Evolutionary conservation across 257 asterid species (phyloP).

Genomic region (Primulina huaijiensis): DNA sequence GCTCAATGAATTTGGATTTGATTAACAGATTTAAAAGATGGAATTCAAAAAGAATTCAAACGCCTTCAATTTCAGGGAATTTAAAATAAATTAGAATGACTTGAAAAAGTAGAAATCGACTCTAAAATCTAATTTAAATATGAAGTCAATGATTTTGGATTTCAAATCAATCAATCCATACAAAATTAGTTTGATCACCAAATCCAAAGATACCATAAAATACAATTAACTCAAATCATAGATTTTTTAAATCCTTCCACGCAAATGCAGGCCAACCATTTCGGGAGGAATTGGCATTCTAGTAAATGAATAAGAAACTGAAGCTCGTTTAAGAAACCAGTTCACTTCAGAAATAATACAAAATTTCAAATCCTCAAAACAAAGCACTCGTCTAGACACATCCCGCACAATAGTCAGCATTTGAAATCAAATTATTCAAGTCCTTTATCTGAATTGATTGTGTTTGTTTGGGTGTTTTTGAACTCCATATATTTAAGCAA

Average conservation of each 20-base stretch:
- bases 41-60: too few relatives aligned
- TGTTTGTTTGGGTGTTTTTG: neutral
- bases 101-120: too few relatives aligned
- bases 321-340: neutral
- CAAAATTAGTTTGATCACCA: too few relatives aligned
- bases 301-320: neutral
- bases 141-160: too few relatives aligned
- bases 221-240: neutral
- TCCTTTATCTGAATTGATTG: neutral
- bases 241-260: neutral
- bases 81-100: too few relatives aligned
- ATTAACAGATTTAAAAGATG: too few relatives aligned
- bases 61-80: too few relatives aligned
- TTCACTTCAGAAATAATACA: neutral
- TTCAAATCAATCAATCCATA: neutral
- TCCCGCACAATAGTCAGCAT: neutral
- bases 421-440: neutral
- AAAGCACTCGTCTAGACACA: too few relatives aligned
- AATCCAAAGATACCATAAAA: neutral
- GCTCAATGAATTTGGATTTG: too few relatives aligned
- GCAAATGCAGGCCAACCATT: neutral
- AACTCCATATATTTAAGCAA: too few relatives aligned
- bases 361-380: neutral
- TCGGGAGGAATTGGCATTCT: neutral
- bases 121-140: too few relatives aligned